Conservation (phyloP, 768 basidiomycete species). For the Dioszegia crocea region DNA sequence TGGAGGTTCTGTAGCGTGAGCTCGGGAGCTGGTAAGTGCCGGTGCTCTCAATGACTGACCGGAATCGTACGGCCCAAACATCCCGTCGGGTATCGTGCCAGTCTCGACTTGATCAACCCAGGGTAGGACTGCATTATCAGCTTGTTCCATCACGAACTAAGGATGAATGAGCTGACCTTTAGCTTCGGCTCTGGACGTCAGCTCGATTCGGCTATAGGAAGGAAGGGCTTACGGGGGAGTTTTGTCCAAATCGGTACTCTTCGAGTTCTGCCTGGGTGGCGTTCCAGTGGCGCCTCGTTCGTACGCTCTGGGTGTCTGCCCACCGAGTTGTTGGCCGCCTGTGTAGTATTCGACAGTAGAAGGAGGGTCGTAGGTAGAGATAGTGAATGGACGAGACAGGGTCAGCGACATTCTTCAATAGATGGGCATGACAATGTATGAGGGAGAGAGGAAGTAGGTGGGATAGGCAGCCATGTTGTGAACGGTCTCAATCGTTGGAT, state of each 20-base stretch:
- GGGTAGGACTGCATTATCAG: slow-evolving; percentile 35
- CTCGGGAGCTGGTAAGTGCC: neutral
- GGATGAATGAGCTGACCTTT: neutral
- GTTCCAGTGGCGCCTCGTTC: neutral
- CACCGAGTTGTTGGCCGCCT: slow-evolving; percentile 14
- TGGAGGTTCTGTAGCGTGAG: slow-evolving; percentile 10
- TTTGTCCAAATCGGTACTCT: slow-evolving; percentile 14
- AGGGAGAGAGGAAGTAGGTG: neutral
- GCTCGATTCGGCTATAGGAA: neutral
- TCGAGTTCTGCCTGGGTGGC: slow-evolving; percentile 7
- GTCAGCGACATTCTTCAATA: slow-evolving; percentile 31
- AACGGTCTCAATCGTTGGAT: too few relatives aligned
- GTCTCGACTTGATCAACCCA: slow-evolving; percentile 34
- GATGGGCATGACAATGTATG: neutral
- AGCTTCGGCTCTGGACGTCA: neutral
- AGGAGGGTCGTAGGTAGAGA: slow-evolving; percentile 36
- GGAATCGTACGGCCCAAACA: slow-evolving; percentile 43
- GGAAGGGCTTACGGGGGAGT: slow-evolving; percentile 30
- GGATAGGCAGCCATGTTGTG: neutral
- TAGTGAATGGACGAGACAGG: slow-evolving; percentile 24
- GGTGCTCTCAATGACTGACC: slow-evolving; percentile 15
- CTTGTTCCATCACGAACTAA: neutral
- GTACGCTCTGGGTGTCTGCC: slow-evolving; percentile 6
- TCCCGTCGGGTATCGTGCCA: slow-evolving; percentile 32
- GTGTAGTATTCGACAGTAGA: slow-evolving; percentile 21